Evolutionary conservation across 345 rosid genomes (phyloP), one percentile per base, ranked within the genome.

Genomic region (Eucalyptus pauciflora): DNA sequence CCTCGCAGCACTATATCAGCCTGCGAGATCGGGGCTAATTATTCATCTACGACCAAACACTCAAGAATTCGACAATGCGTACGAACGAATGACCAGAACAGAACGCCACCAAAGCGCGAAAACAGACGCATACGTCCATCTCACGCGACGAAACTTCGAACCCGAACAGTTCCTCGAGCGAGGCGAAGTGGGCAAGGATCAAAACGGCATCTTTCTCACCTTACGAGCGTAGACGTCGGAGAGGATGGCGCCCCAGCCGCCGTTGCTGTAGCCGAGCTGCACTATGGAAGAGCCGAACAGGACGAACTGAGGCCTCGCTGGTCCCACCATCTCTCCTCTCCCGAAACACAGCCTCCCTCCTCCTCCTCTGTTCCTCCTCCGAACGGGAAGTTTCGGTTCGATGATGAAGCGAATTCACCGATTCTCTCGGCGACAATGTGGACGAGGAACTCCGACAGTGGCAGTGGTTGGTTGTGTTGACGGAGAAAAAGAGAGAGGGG

Each of bases 231-330:
- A 98, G 88, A 98, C 86, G 90, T 98, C 99, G 64, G 98, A 91
- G 90, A 97, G 97, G 89, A 95, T 93, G 85, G 99, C 94, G 0
- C 99, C 99, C 99, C 99, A 98, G 76, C 99, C 99, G 89, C 94
- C 96, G 91, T 96, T 96, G 92, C 96, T 93, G 92, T 94, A 98
- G 93, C 99, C 93, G 89, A 96, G 96, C 91, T 98, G 99, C 69
- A 97, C 99, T 87, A 97, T 97, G 91, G 99, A 98, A 27, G 99
- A 98, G 79, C 99, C 99, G 71, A 98, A 98, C 50, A 98, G 96
- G 88, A 98, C 97, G 89, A 98, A 95, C 94, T 95, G 99, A 86
- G 98, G 99, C 90, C 99, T 92, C 10, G 88, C 67, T 1, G 98
- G 99, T 93, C 97, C 98, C 92, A 93, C 99, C 99, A 97, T 98